Evolutionary conservation across 2,329 filamentous ascomycete genomes (phyloP), one percentile per base, ranked within the genome.

Genomic region (Zymoseptoria ardabiliae): DNA sequence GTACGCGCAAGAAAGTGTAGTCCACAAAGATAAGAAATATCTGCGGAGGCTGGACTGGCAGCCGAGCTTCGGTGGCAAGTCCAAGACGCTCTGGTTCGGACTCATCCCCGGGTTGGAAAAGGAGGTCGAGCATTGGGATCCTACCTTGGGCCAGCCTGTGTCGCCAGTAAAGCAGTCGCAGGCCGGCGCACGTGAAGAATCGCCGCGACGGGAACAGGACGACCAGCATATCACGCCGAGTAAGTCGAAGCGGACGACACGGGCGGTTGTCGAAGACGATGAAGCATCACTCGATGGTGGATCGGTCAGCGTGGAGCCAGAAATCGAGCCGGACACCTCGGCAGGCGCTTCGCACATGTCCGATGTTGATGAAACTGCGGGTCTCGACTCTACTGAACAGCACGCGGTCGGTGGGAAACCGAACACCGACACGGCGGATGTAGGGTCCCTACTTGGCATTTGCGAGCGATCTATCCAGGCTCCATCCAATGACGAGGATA

Each of bases 121-220:
- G 2, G 59, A 54, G 50, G 51, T 67, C 28, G 61, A 65, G 35
- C 63, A 59, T 7, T 70, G 70, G 70, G 65, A 69, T 59, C 59
- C 64, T 35, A 55, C 58, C 41, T 60, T 66, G 49, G 61, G 66
- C 56, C 53, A 59, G 56, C 64, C 63, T 17, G 52, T 63, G 19
- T 62, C 56, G 52, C 65, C 22, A 10, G 22, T 53, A 22, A 55
- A 21, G 19, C 30, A 53, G 11, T n/a, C 17, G 20, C 45, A 49
- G 50, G 20, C 35, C 35, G 17, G 35, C 17, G 11, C 17, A n/a
- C 17, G 35, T n/a, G 17, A 17, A 45, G 10, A 4, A 13, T 13
- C 13, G n/a, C 35, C 11, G 17, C 17, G 11, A 45, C 8, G 22
- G 10, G 17, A 19, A 17, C 22, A 19, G 19, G 11, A 10, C 19